Evolutionary conservation across 2,329 filamentous ascomycete species (phyloP).

Genomic region (Trichophyton mentagrophytes): DNA sequence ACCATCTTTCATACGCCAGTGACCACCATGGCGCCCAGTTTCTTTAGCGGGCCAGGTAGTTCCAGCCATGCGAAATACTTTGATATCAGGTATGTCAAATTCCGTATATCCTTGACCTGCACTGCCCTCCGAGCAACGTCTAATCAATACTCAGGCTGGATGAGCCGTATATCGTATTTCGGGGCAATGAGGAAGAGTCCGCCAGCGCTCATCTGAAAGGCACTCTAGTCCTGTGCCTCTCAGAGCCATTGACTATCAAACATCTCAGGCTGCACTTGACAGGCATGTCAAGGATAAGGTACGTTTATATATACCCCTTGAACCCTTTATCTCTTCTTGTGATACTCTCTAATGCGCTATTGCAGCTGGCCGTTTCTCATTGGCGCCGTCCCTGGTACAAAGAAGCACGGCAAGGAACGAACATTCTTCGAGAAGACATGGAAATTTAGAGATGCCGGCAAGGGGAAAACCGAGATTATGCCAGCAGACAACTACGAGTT

Average conservation of each 20-base stretch:
- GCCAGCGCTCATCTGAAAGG: conserved; percentile 63
- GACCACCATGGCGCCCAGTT: conserved; percentile 32
- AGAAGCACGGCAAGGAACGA: conserved; percentile 31
- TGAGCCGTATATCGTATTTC: conserved; percentile 66
- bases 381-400: conserved; percentile 25
- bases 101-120: conserved; percentile 3
- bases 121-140: conserved; percentile 1
- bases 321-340: not conserved
- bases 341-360: not conserved
- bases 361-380: conserved; percentile 15
- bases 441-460: conserved; percentile 49
- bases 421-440: conserved; percentile 57
- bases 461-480: conserved; percentile 43
- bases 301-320: conserved; percentile 26
- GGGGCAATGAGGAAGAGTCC: conserved; percentile 61
- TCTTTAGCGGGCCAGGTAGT: conserved; percentile 31
- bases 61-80: conserved; percentile 38
- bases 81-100: conserved; percentile 32
- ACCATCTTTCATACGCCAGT: not conserved
- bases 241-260: conserved; percentile 55
- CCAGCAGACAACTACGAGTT: conserved; percentile 71
- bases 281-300: conserved; percentile 57
- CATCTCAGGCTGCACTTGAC: conserved; percentile 60
- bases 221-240: conserved; percentile 59
- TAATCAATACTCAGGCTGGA: conserved; percentile 42